Percentiles rank a stretch among this genome's conserved stretches.
Evolutionary conservation across 495 filamentous ascomycete species (phyloP).

Genomic region (Podospora didyma): DNA sequence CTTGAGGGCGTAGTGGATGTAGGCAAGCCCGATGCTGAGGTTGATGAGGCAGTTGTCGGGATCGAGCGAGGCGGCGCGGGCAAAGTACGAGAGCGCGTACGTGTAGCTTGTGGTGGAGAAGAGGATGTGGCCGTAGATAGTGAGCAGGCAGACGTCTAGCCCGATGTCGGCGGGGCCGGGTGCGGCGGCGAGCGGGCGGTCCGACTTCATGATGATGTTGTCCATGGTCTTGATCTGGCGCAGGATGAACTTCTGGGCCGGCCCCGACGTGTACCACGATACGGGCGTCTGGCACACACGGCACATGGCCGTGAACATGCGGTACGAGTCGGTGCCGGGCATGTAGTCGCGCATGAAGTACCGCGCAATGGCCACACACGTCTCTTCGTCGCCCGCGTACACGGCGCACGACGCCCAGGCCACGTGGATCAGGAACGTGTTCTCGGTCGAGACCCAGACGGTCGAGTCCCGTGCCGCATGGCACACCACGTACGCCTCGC

Average conservation of each 20-base stretch:
- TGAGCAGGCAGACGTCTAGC: constrained; percentile 63
- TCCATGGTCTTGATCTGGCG: constrained; percentile 92
- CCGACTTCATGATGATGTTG: constrained; percentile 27
- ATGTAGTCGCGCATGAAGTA: constrained; percentile 86
- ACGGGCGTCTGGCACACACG: constrained; percentile 57
- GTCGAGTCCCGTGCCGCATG: constrained; percentile 68
- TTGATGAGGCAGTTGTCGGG: constrained; percentile 72
- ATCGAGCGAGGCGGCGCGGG: constrained; percentile 76
- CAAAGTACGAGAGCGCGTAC: constrained; percentile 83
- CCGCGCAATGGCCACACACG: constrained; percentile 60
- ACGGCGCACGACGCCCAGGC: constrained; percentile 85
- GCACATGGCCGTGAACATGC: constrained; percentile 69
- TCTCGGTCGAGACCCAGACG: constrained; percentile 68
- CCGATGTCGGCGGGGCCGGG: constrained; percentile 27
- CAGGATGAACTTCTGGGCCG: constrained; percentile 81
- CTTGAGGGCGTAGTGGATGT: constrained; percentile 81
- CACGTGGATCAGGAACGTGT: constrained; percentile 69
- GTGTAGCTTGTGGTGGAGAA: constrained; percentile 73
- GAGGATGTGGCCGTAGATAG: constrained; percentile 85
- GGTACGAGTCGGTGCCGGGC: constrained; percentile 79
- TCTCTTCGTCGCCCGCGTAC: constrained; percentile 72
- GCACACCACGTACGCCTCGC: constrained; percentile 73
- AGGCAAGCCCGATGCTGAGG: constrained; percentile 68
- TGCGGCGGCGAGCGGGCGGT: constrained; percentile 20
- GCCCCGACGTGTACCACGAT: constrained; percentile 56